Percentiles rank a stretch among this genome's conserved stretches.
phyloP scores from a whole-genome alignment of 768 basidiomycete genomes.

The Phylloporus sp. region DNA sequence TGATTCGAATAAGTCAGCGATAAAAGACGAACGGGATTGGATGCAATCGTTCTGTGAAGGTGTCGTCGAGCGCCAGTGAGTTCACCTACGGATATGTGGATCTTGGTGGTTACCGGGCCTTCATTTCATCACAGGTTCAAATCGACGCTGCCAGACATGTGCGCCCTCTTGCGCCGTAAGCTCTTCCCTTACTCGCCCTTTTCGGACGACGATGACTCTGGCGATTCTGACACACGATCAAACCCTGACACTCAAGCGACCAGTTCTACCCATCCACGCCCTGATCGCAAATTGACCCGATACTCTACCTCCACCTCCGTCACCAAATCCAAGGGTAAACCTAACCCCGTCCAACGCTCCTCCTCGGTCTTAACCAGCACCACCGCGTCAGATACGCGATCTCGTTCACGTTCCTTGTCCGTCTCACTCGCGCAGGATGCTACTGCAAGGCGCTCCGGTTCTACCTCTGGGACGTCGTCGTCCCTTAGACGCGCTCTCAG shows the following conservation, averaged over 20 bases:
- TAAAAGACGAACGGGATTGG: slow-evolving; percentile 54
- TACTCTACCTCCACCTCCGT: slow-evolving; percentile 9
- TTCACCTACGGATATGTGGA: neutral
- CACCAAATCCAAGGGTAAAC: slow-evolving; percentile 10
- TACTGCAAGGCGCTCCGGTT: slow-evolving; percentile 32
- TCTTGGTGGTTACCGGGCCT: neutral
- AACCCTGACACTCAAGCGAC: slow-evolving; percentile 5
- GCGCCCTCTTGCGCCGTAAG: slow-evolving; percentile 56
- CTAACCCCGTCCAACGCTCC: slow-evolving; percentile 20
- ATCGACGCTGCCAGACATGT: slow-evolving; percentile 45
- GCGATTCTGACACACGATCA: slow-evolving; percentile 13
- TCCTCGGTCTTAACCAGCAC: slow-evolving; percentile 16
- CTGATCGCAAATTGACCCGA: slow-evolving; percentile 11
- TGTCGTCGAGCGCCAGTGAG: slow-evolving; percentile 60
- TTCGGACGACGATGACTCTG: slow-evolving; percentile 41
- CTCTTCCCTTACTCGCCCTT: slow-evolving; percentile 63
- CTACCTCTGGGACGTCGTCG: slow-evolving; percentile 29
- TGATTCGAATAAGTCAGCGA: slow-evolving; percentile 22
- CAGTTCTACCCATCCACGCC: neutral
- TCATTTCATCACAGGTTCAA: slow-evolving; percentile 45
- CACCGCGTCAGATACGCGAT: slow-evolving; percentile 28
- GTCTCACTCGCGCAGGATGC: slow-evolving; percentile 66
- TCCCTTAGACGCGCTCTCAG: slow-evolving; percentile 53
- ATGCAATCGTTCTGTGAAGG: slow-evolving; percentile 67
- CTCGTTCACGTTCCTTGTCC: slow-evolving; percentile 60